Percentiles rank a stretch among this genome's conserved stretches.
These are phyloP conservation scores for Wickerhamiella infanticola DNA, from an alignment of 1,139 yeast species.

Conservation along the genomic window DNA sequence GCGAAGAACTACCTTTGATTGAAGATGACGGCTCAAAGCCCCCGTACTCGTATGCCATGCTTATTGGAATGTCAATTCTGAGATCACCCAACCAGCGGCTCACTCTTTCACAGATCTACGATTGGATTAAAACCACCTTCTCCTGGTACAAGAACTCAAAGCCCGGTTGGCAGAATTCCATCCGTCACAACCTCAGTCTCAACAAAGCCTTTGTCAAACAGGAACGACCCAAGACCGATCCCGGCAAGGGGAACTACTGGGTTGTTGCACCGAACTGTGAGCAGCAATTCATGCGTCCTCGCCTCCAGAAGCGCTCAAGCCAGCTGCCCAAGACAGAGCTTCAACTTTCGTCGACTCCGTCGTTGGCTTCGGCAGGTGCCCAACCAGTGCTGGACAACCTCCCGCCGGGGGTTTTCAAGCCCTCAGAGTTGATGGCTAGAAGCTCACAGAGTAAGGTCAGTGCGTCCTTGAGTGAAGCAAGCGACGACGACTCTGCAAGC, in stretches of 20 bases:
- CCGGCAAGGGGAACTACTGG: conserved; percentile 96
- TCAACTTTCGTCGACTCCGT: not conserved
- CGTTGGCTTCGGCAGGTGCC: conserved; percentile 1
- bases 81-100: conserved; percentile 67
- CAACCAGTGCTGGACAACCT: not conserved
- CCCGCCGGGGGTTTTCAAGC: not conserved
- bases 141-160: conserved; percentile 71
- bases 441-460: not conserved
- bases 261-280: conserved; percentile 73
- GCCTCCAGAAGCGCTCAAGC: conserved; percentile 7
- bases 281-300: conserved; percentile 38
- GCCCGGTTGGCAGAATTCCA: conserved; percentile 90
- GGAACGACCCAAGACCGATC: conserved; percentile 69
- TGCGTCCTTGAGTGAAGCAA: not conserved
- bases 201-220: conserved; percentile 84
- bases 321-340: conserved; percentile 8
- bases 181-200: conserved; percentile 68
- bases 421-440: not conserved
- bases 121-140: conserved; percentile 84
- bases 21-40: conserved; percentile 50
- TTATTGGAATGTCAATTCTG: conserved; percentile 86
- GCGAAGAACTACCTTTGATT: conserved; percentile 24
- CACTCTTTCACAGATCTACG: conserved; percentile 80
- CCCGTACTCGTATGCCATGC: conserved; percentile 84
- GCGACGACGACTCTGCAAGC: not conserved